A percentile compares a stretch with the other conserved stretches of the same genome.
These are phyloP conservation scores for Aphanomyces euteiches DNA, from an alignment of 352 stramenopile genomes.

Conservation along the genomic window DNA sequence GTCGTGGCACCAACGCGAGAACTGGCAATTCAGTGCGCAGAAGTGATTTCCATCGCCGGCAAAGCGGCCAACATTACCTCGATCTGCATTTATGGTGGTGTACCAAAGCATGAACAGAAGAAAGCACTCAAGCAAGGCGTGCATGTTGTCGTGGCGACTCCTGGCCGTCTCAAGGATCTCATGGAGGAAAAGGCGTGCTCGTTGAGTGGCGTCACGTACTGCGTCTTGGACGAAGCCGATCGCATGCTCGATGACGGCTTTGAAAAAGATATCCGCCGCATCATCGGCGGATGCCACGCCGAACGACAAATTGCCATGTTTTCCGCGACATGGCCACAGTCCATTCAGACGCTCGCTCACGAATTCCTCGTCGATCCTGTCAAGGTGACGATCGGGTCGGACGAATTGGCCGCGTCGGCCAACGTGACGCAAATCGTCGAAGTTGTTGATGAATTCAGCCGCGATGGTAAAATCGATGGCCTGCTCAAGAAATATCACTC, in stretches of 20 bases:
- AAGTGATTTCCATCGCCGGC: conserved; percentile 91
- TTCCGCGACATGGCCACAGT: conserved; percentile 95
- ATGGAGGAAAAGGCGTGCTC: conserved; percentile 80
- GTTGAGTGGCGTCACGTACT: conserved; percentile 85
- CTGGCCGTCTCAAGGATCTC: conserved; percentile 92
- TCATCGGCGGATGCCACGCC: conserved; percentile 73
- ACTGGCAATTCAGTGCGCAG: conserved; percentile 91
- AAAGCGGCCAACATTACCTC: conserved; percentile 79
- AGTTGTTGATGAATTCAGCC: conserved; percentile 89
- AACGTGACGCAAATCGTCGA: conserved; percentile 94
- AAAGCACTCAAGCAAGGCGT: conserved; percentile 81
- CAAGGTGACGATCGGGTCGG: conserved; percentile 91
- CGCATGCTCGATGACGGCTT: conserved; percentile 93
- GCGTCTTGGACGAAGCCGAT: conserved; percentile 96
- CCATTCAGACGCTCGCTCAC: conserved; percentile 93
- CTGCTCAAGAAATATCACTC: conserved; percentile 93
- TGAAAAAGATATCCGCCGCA: conserved; percentile 91
- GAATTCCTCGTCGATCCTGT: conserved; percentile 94
- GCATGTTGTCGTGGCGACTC: conserved; percentile 94
- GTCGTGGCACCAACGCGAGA: conserved; percentile 93
- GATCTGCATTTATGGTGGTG: conserved; percentile 94
- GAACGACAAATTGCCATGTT: conserved; percentile 97
- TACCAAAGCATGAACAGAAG: conserved; percentile 93
- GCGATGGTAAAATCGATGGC: conserved; percentile 81
- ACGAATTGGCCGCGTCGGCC: conserved; percentile 94